Evolutionary conservation across 1,284 basidiomycete species (phyloP).

Genomic region (Marasmius fiardii): DNA sequence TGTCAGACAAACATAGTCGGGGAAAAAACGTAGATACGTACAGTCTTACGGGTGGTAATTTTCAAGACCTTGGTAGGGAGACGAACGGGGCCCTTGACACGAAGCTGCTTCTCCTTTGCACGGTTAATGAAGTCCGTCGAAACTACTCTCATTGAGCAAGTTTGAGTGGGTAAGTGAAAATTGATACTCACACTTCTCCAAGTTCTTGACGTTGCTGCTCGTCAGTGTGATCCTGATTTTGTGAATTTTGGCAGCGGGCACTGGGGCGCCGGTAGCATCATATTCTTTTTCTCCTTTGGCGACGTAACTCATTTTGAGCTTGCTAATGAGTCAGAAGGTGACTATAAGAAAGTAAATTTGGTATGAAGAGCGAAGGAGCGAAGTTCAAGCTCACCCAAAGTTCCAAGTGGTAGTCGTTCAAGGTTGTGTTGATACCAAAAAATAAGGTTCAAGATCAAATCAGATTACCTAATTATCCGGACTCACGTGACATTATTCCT

Average conservation of each 20-base stretch:
- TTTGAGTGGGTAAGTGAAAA: background rate
- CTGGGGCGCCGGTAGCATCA: slow-evolving; percentile 86
- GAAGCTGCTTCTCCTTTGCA: slow-evolving; percentile 99
- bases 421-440: slow-evolving; percentile 36
- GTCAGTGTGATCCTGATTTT: slow-evolving; percentile 99
- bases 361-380: slow-evolving; percentile 1
- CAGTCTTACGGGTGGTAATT: slow-evolving; percentile 98
- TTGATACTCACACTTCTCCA: slow-evolving; percentile 86
- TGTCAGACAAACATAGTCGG: slow-evolving; percentile 8
- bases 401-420: slow-evolving; percentile 16
- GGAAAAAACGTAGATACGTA: slow-evolving; percentile 35
- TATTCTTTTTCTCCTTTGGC: slow-evolving; percentile 99
- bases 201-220: slow-evolving; percentile 95
- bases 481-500: background rate
- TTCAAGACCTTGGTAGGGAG: slow-evolving; percentile 98
- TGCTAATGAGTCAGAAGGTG: slow-evolving; percentile 73
- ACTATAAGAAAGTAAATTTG: slow-evolving; percentile 34
- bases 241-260: slow-evolving; percentile 91
- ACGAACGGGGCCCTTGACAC: slow-evolving; percentile 98
- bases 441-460: slow-evolving; percentile 16
- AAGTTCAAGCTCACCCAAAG: slow-evolving; percentile 35
- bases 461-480: background rate
- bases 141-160: slow-evolving; percentile 51
- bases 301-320: slow-evolving; percentile 94
- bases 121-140: slow-evolving; percentile 96